Percentiles rank a stretch among this genome's conserved stretches.
phyloP scores from a whole-genome alignment of 352 stramenopile species.

The Pythium grandisporangium region DNA sequence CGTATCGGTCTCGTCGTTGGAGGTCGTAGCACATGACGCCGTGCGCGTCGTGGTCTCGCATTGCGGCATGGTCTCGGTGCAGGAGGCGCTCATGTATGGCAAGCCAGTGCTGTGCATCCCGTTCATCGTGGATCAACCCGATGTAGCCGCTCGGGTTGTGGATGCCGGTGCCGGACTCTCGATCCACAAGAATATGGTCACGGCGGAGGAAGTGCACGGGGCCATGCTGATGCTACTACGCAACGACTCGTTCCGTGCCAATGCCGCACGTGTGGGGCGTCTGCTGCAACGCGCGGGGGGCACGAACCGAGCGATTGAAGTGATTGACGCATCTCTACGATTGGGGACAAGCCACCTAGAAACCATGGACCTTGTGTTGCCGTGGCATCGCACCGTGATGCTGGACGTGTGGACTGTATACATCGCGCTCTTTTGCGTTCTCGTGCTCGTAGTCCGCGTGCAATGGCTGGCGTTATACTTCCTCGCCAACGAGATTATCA shows the following conservation, averaged over 20 bases:
- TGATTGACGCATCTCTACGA: slow-evolving; percentile 58
- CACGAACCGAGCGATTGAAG: slow-evolving; percentile 42
- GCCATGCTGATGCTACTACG: slow-evolving; percentile 33
- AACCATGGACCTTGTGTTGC: slow-evolving; percentile 49
- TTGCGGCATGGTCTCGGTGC: slow-evolving; percentile 78
- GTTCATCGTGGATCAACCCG: slow-evolving; percentile 82
- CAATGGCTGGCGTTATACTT: slow-evolving; percentile 67
- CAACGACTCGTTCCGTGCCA: slow-evolving; percentile 33
- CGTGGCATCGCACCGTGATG: slow-evolving; percentile 73
- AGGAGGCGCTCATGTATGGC: slow-evolving; percentile 68
- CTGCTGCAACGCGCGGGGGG: slow-evolving; percentile 56
- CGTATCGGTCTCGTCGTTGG: slow-evolving; percentile 41
- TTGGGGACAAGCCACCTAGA: slow-evolving; percentile 51
- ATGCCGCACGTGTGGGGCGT: slow-evolving; percentile 36
- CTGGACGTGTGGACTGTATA: slow-evolving; percentile 80
- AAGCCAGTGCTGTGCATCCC: slow-evolving; percentile 84
- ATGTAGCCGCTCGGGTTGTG: slow-evolving; percentile 69
- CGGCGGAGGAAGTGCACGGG: slow-evolving; percentile 35
- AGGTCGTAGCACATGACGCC: slow-evolving; percentile 48
- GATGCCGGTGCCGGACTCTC: slow-evolving; percentile 61
- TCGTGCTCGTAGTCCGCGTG: slow-evolving; percentile 48
- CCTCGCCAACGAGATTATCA: slow-evolving; percentile 31
- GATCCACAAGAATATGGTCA: slow-evolving; percentile 71
- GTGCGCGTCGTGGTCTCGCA: slow-evolving; percentile 78
- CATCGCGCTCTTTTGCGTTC: slow-evolving; percentile 52